Percentiles rank a stretch among this genome's conserved stretches.
phyloP scores from a whole-genome alignment of 495 filamentous ascomycete species.

The Daldinia caldariorum region DNA sequence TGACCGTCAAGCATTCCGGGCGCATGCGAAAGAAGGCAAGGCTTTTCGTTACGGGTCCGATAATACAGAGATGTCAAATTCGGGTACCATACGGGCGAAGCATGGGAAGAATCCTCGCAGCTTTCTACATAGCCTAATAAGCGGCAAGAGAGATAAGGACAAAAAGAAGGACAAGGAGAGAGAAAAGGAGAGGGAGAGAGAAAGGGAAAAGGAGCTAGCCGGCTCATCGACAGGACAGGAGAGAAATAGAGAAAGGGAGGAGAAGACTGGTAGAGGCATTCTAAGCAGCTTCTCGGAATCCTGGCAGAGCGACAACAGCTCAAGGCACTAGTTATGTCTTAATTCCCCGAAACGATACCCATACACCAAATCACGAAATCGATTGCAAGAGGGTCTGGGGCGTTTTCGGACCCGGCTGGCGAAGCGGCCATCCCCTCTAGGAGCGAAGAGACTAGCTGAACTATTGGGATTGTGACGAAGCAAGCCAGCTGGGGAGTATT shows the following conservation, averaged over 20 bases:
- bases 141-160: slow-evolving; percentile 51
- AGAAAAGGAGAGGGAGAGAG: slow-evolving; percentile 45
- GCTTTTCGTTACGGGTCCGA: slow-evolving; percentile 53
- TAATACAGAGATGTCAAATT: slow-evolving; percentile 48
- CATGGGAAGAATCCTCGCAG: slow-evolving; percentile 54
- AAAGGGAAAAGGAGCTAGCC: slow-evolving; percentile 47
- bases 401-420: slow-evolving; percentile 19
- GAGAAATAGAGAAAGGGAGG: slow-evolving; percentile 48
- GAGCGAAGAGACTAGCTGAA: slow-evolving; percentile 17
- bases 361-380: slow-evolving; percentile 15
- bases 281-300: slow-evolving; percentile 46
- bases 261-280: slow-evolving; percentile 47
- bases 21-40: slow-evolving; percentile 56
- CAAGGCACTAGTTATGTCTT: slow-evolving; percentile 48
- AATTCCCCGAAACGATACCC: slow-evolving; percentile 16
- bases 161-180: slow-evolving; percentile 48
- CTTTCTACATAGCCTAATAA: slow-evolving; percentile 61
- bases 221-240: slow-evolving; percentile 44
- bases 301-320: slow-evolving; percentile 45
- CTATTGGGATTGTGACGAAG: slow-evolving; percentile 34
- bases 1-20: slow-evolving; percentile 52
- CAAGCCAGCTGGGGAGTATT: slow-evolving; percentile 12
- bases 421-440: slow-evolving; percentile 20
- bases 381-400: slow-evolving; percentile 6
- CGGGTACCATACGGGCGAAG: slow-evolving; percentile 51